These are phyloP conservation scores for Podaxis mareebaensis DNA, from an alignment of 768 basidiomycete species.

Conservation along the genomic window DNA sequence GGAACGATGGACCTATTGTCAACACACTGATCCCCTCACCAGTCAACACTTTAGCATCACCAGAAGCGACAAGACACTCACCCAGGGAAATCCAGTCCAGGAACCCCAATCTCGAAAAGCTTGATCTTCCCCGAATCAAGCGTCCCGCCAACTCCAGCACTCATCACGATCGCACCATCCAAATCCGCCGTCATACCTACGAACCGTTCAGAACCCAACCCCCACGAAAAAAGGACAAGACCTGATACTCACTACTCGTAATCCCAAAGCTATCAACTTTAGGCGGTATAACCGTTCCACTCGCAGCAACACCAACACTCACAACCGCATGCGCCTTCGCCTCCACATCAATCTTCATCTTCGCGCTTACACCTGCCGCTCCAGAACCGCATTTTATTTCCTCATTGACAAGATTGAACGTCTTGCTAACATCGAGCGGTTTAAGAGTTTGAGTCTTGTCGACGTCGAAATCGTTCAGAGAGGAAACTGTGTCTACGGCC, in stretches of 20 bases:
- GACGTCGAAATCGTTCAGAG: constrained; percentile 24
- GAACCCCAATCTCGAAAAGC: constrained; percentile 43
- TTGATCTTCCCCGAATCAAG: constrained; percentile 43
- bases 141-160: constrained; percentile 37
- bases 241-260: constrained; percentile 30
- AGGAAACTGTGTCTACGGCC: no score
- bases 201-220: constrained; percentile 7
- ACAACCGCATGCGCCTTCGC: constrained; percentile 35
- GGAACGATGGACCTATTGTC: constrained; percentile 48
- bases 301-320: constrained; percentile 39
- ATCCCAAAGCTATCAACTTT: constrained; percentile 36
- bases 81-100: constrained; percentile 53
- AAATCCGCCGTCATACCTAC: constrained; percentile 38
- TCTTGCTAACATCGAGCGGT: constrained; percentile 32
- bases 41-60: neutral
- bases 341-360: constrained; percentile 29
- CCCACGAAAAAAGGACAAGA: neutral
- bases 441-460: constrained; percentile 30
- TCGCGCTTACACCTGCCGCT: constrained; percentile 17
- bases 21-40: constrained; percentile 34
- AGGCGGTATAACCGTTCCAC: constrained; percentile 48
- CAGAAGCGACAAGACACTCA: constrained; percentile 21
- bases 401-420: constrained; percentile 32
- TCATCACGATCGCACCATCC: constrained; percentile 37
- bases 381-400: constrained; percentile 27